phyloP scores from a whole-genome alignment of 805 yeast genomes.

The Yarrowia porcina region DNA sequence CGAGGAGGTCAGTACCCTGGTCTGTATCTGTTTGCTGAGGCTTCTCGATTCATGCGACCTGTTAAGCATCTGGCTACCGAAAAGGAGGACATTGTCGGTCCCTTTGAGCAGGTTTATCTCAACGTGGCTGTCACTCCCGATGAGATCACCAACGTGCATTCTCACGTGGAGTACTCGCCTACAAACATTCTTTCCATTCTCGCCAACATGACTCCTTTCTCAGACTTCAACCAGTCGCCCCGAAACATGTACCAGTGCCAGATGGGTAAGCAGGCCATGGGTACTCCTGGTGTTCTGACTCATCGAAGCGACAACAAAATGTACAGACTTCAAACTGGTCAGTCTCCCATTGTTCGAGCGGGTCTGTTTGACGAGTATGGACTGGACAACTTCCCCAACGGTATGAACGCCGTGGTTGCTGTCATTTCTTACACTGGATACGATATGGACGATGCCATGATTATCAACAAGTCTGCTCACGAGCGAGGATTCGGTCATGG shows the following conservation, averaged over 20 bases:
- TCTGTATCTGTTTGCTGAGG: constrained; percentile 83
- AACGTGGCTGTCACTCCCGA: constrained; percentile 91
- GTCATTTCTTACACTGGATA: constrained; percentile 98
- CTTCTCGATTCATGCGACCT: constrained; percentile 93
- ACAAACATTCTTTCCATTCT: constrained; percentile 90
- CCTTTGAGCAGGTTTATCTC: constrained; percentile 97
- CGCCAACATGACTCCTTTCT: constrained; percentile 96
- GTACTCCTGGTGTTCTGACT: constrained; percentile 93
- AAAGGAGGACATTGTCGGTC: constrained; percentile 86
- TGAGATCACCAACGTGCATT: constrained; percentile 78
- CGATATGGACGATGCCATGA: constrained; percentile 99
- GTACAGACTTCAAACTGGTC: constrained; percentile 90
- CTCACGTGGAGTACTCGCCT: constrained; percentile 93
- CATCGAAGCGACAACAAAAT: constrained; percentile 94
- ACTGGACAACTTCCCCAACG: constrained; percentile 97
- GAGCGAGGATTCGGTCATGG: constrained; percentile 99
- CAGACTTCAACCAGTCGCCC: constrained; percentile 98
- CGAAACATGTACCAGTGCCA: constrained; percentile 99
- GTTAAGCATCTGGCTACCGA: constrained; percentile 84
- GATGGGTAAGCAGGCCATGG: constrained; percentile 99
- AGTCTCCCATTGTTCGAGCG: constrained; percentile 95
- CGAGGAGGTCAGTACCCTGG: constrained; percentile 97
- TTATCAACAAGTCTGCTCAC: constrained; percentile 92
- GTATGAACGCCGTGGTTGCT: constrained; percentile 97
- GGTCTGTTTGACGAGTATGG: constrained; percentile 92